Evolutionary conservation across 1,139 yeast genomes (phyloP), one percentile per base, ranked within the genome.

Genomic region (Geotrichum carabidarum): DNA sequence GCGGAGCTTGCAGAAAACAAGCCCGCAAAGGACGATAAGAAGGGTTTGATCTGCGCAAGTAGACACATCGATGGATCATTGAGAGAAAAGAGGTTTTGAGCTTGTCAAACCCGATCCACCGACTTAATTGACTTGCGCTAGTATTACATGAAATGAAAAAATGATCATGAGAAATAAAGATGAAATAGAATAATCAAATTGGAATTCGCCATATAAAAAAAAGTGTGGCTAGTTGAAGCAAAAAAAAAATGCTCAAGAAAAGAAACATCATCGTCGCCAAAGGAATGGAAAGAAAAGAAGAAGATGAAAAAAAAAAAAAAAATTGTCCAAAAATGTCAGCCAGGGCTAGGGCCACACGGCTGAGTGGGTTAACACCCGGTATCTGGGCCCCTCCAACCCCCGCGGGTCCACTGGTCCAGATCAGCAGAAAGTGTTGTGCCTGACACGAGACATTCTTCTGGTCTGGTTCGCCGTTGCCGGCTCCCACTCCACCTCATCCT

Each of bases 31-130:
- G 27, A 5, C 27, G 4, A 22, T 5, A 3, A 37, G 40, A 6
- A 37, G 40, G 27, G 38, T 27, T 42, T 44, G n/a, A 51, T 55
- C 48, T 55, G 50, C 51, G 57, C 57, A 55, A 55, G 57, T 49
- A 51, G 57, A 55, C 57, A 55, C 57, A 55, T 55, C 57, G 55
- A 51, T 46, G 40, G 32, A 37, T 51, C 55, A 55, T 37, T 35
- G 55, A 51, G 41, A 42, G 36, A 44, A 36, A 37, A 38, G 41
- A 41, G 27, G 36, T 27, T 30, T 11, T 30, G 50, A 48, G 40
- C 31, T 22, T 22, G 27, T 22, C 3, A 22, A 22, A 22, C 27
- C 27, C 22, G 50, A 47, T 45, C 37, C 40, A 48, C 30, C 56
- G 56, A 53, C 53, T 53, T 49, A 53, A 48, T 53, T 53, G 53